Evolutionary conservation across 495 filamentous ascomycete genomes (phyloP).

Genomic region (Daldinia loculata): DNA sequence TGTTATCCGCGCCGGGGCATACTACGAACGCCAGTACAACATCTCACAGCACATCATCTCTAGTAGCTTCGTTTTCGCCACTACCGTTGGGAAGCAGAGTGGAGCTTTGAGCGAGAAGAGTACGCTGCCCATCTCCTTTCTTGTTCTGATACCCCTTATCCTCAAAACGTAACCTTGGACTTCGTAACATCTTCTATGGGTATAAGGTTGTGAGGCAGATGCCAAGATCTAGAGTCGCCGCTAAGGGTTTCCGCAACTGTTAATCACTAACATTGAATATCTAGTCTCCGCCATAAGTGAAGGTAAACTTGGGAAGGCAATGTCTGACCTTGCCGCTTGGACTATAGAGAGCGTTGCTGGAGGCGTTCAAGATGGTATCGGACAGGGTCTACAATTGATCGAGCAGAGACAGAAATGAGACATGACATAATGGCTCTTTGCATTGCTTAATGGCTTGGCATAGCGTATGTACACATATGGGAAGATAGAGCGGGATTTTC

Average conservation of each 20-base stretch:
- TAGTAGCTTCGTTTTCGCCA: constrained; percentile 58
- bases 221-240: neutral
- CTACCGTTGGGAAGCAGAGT: constrained; percentile 61
- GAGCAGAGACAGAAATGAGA: constrained; percentile 44
- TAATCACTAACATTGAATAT: constrained; percentile 11
- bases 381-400: constrained; percentile 64
- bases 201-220: neutral
- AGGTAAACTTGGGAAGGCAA: constrained; percentile 62
- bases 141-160: neutral
- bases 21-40: constrained; percentile 70
- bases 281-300: constrained; percentile 62
- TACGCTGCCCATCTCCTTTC: constrained; percentile 11
- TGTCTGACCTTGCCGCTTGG: constrained; percentile 63
- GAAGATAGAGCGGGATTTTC: constrained; percentile 1
- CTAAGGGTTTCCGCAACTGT: neutral
- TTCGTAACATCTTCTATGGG: neutral
- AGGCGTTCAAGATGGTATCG: constrained; percentile 71
- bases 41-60: constrained; percentile 65
- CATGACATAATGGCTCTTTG: constrained; percentile 24
- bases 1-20: constrained; percentile 61
- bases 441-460: constrained; percentile 8
- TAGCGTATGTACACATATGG: constrained; percentile 20
- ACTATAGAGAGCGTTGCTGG: constrained; percentile 67
- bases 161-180: neutral
- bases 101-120: constrained; percentile 57